phyloP scores from a whole-genome alignment of 2,329 filamentous ascomycete species.

The Pestalotiopsis sp. region DNA sequence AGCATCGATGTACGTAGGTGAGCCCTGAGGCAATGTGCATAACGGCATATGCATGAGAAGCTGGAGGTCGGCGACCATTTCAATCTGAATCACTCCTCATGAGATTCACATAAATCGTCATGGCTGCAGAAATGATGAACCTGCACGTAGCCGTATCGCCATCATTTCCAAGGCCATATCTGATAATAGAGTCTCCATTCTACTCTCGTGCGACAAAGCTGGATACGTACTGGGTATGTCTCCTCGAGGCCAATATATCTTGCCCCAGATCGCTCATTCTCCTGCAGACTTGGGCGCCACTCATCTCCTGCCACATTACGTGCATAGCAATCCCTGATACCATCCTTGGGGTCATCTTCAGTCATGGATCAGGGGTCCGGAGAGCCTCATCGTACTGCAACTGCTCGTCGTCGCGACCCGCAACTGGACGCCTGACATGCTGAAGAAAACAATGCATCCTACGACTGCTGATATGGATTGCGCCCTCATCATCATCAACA shows the following conservation, averaged over 20 bases:
- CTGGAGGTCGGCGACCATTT: conserved; percentile 7
- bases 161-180: neutral
- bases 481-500: neutral
- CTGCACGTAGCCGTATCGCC: conserved; percentile 5
- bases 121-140: neutral
- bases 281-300: conserved; percentile 26
- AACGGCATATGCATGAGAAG: conserved; percentile 1
- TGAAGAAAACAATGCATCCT: neutral
- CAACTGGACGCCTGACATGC: neutral
- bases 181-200: neutral
- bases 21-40: neutral
- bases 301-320: conserved; percentile 26
- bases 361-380: conserved; percentile 14
- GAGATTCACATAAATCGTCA: neutral
- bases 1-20: neutral
- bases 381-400: conserved; percentile 21
- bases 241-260: conserved; percentile 22
- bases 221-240: conserved; percentile 15
- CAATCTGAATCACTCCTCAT: neutral
- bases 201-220: conserved; percentile 13
- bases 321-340: conserved; percentile 23
- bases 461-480: neutral
- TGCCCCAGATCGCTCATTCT: conserved; percentile 23
- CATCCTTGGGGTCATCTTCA: conserved; percentile 16
- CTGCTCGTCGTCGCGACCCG: neutral